phyloP scores from a whole-genome alignment of 169 alveolate genomes.

The Theileria orientalis region DNA sequence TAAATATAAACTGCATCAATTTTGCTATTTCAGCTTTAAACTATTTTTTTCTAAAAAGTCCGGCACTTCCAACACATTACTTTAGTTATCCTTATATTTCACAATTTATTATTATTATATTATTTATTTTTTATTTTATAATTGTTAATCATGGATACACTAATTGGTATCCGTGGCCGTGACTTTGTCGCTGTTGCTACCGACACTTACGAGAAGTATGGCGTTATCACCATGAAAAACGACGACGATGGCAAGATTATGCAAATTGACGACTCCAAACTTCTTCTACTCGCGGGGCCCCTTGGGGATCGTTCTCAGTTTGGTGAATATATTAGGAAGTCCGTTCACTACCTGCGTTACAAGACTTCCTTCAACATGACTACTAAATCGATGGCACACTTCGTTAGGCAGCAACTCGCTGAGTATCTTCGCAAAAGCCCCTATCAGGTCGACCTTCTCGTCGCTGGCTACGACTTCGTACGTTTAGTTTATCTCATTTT shows the following conservation, averaged over 20 bases:
- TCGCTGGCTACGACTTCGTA: slow-evolving; percentile 84
- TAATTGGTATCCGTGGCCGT: slow-evolving; percentile 80
- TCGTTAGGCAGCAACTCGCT: slow-evolving; percentile 82
- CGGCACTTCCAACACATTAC: neutral
- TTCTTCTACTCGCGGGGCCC: slow-evolving; percentile 82
- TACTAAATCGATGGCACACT: slow-evolving; percentile 82
- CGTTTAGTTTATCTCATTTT: neutral
- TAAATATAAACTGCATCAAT: neutral
- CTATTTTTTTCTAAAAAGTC: neutral
- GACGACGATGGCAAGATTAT: slow-evolving; percentile 73
- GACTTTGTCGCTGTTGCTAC: slow-evolving; percentile 80
- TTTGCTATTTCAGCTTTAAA: neutral
- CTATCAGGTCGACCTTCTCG: slow-evolving; percentile 79
- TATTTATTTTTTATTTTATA: neutral
- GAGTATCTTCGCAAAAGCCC: slow-evolving; percentile 84
- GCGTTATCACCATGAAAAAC: slow-evolving; percentile 73
- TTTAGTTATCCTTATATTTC: neutral
- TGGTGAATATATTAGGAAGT: slow-evolving; percentile 79
- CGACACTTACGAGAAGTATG: slow-evolving; percentile 75
- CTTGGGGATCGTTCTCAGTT: slow-evolving; percentile 83
- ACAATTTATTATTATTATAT: neutral
- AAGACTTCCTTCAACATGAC: slow-evolving; percentile 76
- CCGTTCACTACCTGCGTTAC: slow-evolving; percentile 76
- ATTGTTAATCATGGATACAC: slow-evolving; percentile 76
- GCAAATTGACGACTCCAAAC: slow-evolving; percentile 73